phyloP scores from a whole-genome alignment of 805 yeast genomes.

The Wickerhamiella azymoides region DNA sequence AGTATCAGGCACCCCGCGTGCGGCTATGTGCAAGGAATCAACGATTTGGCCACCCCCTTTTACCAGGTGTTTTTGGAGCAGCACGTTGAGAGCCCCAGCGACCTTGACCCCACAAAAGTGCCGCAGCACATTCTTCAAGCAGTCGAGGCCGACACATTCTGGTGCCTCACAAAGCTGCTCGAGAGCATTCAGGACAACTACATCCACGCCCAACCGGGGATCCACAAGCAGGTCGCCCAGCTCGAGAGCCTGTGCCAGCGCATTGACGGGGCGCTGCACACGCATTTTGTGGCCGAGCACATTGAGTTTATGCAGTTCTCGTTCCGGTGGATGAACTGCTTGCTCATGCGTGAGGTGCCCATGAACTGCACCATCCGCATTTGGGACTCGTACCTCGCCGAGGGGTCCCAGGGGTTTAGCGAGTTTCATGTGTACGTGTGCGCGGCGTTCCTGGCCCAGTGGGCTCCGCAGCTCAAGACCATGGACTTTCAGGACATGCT shows the following conservation, averaged over 20 bases:
- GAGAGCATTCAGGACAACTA: conserved; percentile 95
- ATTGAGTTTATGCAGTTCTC: conserved; percentile 93
- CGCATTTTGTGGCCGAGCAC: conserved; percentile 65
- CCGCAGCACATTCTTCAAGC: conserved; percentile 47
- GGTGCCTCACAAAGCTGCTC: conserved; percentile 84
- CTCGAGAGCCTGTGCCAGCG: conserved; percentile 62
- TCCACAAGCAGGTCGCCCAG: conserved; percentile 69
- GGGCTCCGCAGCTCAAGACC: conserved; percentile 59
- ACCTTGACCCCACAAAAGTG: conserved; percentile 23
- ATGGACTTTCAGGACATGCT: conserved; percentile 94
- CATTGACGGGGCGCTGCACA: conserved; percentile 59
- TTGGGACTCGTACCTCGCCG: conserved; percentile 87
- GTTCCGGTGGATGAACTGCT: conserved; percentile 97
- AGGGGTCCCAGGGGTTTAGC: conserved; percentile 56
- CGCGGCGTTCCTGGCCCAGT: conserved; percentile 86
- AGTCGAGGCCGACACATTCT: conserved; percentile 90
- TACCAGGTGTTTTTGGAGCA: conserved; percentile 69
- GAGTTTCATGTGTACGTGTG: conserved; percentile 94
- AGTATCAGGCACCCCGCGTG: conserved; percentile 94
- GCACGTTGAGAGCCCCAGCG: conserved; percentile 51
- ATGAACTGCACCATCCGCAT: conserved; percentile 69
- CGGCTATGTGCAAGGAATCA: conserved; percentile 96
- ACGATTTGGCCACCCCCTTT: conserved; percentile 87
- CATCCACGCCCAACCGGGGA: conserved; percentile 97
- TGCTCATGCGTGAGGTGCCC: conserved; percentile 83